These are phyloP conservation scores for Fraxinus floribunda DNA, from an alignment of 305 asterid genomes.

Conservation along the genomic window DNA sequence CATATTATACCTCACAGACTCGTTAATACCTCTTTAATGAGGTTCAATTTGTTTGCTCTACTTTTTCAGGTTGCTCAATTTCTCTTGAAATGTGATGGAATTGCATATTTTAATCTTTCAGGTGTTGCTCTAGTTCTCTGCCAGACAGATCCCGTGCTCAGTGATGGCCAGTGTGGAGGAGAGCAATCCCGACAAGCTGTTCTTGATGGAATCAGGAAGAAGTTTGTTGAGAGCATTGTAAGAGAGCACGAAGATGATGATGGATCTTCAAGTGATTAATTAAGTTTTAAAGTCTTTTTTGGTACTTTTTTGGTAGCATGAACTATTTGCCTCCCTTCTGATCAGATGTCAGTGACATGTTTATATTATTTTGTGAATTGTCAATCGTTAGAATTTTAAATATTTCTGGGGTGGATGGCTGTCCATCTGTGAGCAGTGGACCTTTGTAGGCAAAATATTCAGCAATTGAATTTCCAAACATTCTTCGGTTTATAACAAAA, in stretches of 20 bases:
- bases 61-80: background rate
- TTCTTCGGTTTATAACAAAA: background rate
- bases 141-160: constrained; percentile 80
- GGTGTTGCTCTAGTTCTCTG: constrained; percentile 89
- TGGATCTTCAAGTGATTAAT: constrained; percentile 73
- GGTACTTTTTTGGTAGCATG: background rate
- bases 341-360: background rate
- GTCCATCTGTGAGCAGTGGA: no score
- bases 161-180: constrained; percentile 64
- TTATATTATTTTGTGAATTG: background rate
- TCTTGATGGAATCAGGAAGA: constrained; percentile 75
- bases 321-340: background rate
- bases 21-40: background rate
- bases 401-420: background rate
- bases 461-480: background rate
- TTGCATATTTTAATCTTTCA: constrained; percentile 27
- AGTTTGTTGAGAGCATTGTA: constrained; percentile 73
- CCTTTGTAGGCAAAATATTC: background rate
- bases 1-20: background rate
- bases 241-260: constrained; percentile 66
- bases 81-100: background rate
- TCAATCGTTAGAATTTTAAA: background rate
- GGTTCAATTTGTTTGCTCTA: background rate
- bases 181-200: constrained; percentile 79
- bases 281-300: background rate